A percentile compares a stretch with the other conserved stretches of the same genome.
Conservation (phyloP, 371 early-diverging fungal species). For the Amoeboaphelidium protococcarum region DNA sequence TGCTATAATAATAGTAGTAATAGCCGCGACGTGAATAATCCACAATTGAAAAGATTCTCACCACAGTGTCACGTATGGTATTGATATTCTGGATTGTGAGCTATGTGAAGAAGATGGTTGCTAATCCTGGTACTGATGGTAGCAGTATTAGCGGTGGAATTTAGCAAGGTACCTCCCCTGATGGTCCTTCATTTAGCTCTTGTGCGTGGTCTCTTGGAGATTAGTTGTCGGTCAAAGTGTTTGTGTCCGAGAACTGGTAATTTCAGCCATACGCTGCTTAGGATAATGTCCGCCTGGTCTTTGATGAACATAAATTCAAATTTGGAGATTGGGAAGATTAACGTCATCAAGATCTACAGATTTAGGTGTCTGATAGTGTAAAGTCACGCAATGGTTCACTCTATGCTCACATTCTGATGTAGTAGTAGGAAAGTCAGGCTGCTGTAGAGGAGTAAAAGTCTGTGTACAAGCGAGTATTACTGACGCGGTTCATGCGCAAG, state of each 20-base stretch:
- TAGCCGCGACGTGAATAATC: no score
- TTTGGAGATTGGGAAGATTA: neutral
- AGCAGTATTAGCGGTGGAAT: no score
- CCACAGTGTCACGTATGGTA: no score
- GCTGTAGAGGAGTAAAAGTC: constrained; percentile 19
- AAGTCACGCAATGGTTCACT: constrained; percentile 55
- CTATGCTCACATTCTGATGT: constrained; percentile 50
- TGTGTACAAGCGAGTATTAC: constrained; percentile 31
- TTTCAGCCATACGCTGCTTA: neutral
- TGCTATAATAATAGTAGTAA: no score
- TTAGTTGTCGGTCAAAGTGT: neutral
- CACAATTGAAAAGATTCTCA: no score
- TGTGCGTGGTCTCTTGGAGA: neutral
- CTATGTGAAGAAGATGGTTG: no score
- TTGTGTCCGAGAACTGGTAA: no score
- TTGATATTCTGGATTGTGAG: no score
- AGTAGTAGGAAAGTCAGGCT: constrained; percentile 20
- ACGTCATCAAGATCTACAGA: neutral
- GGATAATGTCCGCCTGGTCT: neutral
- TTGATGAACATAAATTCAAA: neutral
- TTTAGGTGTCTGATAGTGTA: constrained; percentile 10
- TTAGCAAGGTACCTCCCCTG: no score
- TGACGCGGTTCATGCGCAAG: constrained; percentile 39
- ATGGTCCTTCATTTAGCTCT: no score
- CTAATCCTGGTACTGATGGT: no score